These are phyloP conservation scores for Sporothrix pallida DNA, from an alignment of 2,329 filamentous ascomycete species.

Conservation along the genomic window DNA sequence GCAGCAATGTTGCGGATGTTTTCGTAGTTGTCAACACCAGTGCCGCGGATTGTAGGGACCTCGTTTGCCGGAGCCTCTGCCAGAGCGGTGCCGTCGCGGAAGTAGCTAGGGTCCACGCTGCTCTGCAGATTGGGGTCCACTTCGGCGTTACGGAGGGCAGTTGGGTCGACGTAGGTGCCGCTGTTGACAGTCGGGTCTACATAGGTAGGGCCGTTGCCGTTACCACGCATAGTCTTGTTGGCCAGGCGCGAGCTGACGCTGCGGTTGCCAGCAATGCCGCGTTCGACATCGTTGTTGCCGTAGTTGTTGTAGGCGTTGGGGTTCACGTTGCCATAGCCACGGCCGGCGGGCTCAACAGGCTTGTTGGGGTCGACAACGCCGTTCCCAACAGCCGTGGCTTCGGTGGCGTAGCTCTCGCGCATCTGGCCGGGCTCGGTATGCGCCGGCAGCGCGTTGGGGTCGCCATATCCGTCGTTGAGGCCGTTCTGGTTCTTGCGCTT, in stretches of 20 bases:
- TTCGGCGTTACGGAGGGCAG: background rate
- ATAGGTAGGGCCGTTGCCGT: background rate
- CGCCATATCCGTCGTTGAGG: constrained; percentile 18
- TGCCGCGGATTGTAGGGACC: constrained; percentile 13
- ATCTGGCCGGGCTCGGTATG: constrained; percentile 42
- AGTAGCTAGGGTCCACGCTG: background rate
- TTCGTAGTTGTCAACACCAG: constrained; percentile 18
- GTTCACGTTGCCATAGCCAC: constrained; percentile 23
- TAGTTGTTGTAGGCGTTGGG: background rate
- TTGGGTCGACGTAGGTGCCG: constrained; percentile 6
- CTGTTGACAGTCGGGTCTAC: background rate
- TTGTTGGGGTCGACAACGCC: constrained; percentile 23
- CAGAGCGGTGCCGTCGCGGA: background rate
- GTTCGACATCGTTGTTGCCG: constrained; percentile 3
- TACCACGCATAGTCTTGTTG: constrained; percentile 16
- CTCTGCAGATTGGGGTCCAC: constrained; percentile 25
- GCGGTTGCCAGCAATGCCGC: background rate
- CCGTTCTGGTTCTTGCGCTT: constrained; percentile 37
- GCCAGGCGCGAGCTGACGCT: background rate
- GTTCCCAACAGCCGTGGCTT: constrained; percentile 43
- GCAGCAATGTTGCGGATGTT: constrained; percentile 14
- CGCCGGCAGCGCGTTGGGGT: constrained; percentile 46
- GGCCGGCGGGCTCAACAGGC: background rate
- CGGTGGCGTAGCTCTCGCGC: constrained; percentile 48
- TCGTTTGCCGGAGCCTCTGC: constrained; percentile 21